Base-by-base conservation (phyloP, 345 rosid genomes). In the Bruguiera sexangula region DNA sequence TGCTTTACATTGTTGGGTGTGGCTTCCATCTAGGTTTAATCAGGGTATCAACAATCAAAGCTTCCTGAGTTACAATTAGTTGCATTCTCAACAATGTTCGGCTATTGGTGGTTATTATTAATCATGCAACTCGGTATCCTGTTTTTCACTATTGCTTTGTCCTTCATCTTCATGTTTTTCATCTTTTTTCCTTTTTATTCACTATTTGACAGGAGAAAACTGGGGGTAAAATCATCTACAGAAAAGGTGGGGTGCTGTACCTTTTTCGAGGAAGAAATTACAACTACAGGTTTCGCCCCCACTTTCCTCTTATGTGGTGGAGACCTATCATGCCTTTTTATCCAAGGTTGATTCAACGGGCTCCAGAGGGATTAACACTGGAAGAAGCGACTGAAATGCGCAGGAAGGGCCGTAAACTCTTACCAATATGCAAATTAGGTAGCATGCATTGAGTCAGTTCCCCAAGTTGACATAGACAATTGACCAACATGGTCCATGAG, bases 241-340 rank as follows among this genome's bases (percentile, higher is more conserved):
- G 89, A 72, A 83, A 77, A 67, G 95, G 95, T 71, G 97, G 97
- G 32, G 87, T 86, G 58, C 21, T 94, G 39, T 94, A 71, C 57
- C 92, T 94, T 52, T 94, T 91, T 70, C 85, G 97, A 74, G 97
- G 97, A 51, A 86, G 98, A 83, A 91, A 94, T 75, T 94, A 94
- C 73, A 89, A 89, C 79, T 84, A 88, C 81, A 89, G 73, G 82
- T 79, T 82, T 76, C 87, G 90, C 31, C 97, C 92, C 0, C 90
- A 75, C 3, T 89, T 87, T 72, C 98, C 98, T 62, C 88, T 94
- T 51, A 94, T 94, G 98, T 65, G 89, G 78, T 94, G 98, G 98
- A 91, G 84, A 67, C 98, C 97, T 73, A 62, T 69, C 26, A 73
- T 90, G 34, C 97, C 97, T 60, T 78, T 89, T 70, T 91, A 91